Percentiles rank a stretch among this genome's conserved stretches.
Evolutionary conservation across 768 basidiomycete genomes (phyloP).

Genomic region (Astraeus odoratus): DNA sequence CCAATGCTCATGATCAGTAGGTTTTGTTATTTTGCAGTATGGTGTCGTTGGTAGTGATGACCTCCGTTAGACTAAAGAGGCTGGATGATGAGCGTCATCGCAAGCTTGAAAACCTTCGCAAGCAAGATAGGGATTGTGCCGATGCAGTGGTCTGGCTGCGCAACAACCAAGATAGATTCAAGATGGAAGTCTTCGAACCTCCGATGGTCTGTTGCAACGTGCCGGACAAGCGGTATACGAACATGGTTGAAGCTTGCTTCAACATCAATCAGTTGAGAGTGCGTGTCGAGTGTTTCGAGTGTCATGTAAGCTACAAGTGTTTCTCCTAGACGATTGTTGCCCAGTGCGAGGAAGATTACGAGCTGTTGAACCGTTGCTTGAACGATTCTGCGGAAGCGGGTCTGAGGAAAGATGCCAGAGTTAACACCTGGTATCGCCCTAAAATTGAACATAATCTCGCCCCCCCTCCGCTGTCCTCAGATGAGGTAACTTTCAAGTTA

Average conservation of each 20-base stretch:
- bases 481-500: slow-evolving; percentile 42
- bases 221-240: slow-evolving; percentile 51
- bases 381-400: slow-evolving; percentile 52
- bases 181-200: slow-evolving; percentile 82
- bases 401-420: slow-evolving; percentile 43
- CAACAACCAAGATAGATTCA: slow-evolving; percentile 56
- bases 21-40: slow-evolving; percentile 2
- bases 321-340: slow-evolving; percentile 70
- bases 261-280: slow-evolving; percentile 57
- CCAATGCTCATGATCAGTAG: slow-evolving; percentile 24
- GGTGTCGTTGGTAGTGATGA: background rate
- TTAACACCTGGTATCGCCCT: slow-evolving; percentile 65
- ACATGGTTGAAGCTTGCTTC: slow-evolving; percentile 73
- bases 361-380: slow-evolving; percentile 57
- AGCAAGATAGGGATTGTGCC: slow-evolving; percentile 53
- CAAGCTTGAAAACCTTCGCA: slow-evolving; percentile 47
- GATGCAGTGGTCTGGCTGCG: slow-evolving; percentile 72
- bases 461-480: slow-evolving; percentile 49
- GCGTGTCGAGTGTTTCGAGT: slow-evolving; percentile 8
- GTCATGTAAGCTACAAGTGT: background rate
- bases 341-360: slow-evolving; percentile 77
- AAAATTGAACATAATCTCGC: slow-evolving; percentile 28
- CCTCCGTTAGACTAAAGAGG: slow-evolving; percentile 40
- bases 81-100: slow-evolving; percentile 50
- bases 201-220: slow-evolving; percentile 67